A percentile compares a stretch with the other conserved stretches of the same genome.
These are phyloP conservation scores for Colletotrichum sp. DNA, from an alignment of 2,329 filamentous ascomycete species.

Conservation along the genomic window DNA sequence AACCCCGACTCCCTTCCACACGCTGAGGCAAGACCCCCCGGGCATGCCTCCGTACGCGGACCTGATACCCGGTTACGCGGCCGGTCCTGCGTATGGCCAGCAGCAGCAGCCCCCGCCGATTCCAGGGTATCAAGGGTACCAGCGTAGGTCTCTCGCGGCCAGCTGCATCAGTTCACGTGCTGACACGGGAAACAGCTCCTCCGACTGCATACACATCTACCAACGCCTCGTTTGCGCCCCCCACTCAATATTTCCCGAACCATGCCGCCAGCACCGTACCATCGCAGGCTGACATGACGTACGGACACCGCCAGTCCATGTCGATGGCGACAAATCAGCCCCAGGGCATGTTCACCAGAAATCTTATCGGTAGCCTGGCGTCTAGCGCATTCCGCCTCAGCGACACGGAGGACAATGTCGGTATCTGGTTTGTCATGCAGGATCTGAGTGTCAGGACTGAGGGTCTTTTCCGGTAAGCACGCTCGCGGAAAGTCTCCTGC, in stretches of 20 bases:
- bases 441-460: conserved; percentile 95
- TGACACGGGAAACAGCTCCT: neutral
- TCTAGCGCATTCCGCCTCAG: conserved; percentile 86
- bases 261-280: conserved; percentile 32
- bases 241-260: conserved; percentile 41
- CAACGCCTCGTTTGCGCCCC: conserved; percentile 37
- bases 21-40: conserved; percentile 30
- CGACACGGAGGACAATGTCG: conserved; percentile 79
- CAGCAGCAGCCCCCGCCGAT: neutral
- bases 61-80: conserved; percentile 3
- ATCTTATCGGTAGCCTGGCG: conserved; percentile 89
- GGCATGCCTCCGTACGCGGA: conserved; percentile 25
- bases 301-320: conserved; percentile 33
- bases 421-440: conserved; percentile 96
- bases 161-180: neutral
- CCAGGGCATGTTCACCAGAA: conserved; percentile 90
- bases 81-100: conserved; percentile 5
- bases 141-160: neutral
- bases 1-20: conserved; percentile 72
- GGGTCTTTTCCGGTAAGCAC: conserved; percentile 80
- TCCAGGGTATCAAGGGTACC: conserved; percentile 5
- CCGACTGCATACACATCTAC: conserved; percentile 8
- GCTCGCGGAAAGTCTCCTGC: neutral
- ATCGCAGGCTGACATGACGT: conserved; percentile 27
- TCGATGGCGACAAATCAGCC: conserved; percentile 54